Evolutionary conservation across 2,329 filamentous ascomycete species (phyloP).

Genomic region (Ceratocystiopsis minuta): DNA sequence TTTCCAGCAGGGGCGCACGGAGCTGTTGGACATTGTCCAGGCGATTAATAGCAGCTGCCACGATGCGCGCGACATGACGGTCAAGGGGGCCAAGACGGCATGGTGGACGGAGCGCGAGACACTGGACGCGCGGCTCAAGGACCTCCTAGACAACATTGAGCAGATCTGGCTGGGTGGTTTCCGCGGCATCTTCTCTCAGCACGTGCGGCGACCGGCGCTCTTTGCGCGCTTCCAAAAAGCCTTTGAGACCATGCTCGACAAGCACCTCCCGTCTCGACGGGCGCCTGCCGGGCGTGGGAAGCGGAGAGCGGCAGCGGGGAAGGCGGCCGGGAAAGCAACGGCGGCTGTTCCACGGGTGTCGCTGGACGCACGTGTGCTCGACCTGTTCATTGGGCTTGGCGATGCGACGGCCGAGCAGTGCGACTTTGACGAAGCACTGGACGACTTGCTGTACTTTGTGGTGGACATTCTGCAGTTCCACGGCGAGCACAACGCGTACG

Average conservation of each 20-base stretch:
- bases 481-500: constrained; percentile 88
- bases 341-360: constrained; percentile 19
- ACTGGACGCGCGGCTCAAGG: constrained; percentile 58
- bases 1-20: constrained; percentile 60
- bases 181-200: constrained; percentile 76
- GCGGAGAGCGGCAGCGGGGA: constrained; percentile 19
- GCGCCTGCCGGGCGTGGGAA: constrained; percentile 32
- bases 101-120: constrained; percentile 84
- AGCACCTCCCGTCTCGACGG: constrained; percentile 68
- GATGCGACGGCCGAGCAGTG: constrained; percentile 46
- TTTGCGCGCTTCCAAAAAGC: constrained; percentile 59
- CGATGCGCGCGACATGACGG: constrained; percentile 47
- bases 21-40: constrained; percentile 68
- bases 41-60: constrained; percentile 74
- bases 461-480: constrained; percentile 94
- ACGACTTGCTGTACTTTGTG: constrained; percentile 86
- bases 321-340: constrained; percentile 4
- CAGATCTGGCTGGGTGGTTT: constrained; percentile 92
- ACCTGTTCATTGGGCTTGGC: constrained; percentile 75
- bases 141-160: constrained; percentile 71
- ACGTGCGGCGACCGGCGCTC: constrained; percentile 40
- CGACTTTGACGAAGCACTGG: constrained; percentile 77
- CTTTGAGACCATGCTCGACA: constrained; percentile 64
- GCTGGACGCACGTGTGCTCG: constrained; percentile 48
- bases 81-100: constrained; percentile 55